Evolutionary conservation across 1,284 basidiomycete genomes (phyloP).

Genomic region (Mrakiaceae sp.): DNA sequence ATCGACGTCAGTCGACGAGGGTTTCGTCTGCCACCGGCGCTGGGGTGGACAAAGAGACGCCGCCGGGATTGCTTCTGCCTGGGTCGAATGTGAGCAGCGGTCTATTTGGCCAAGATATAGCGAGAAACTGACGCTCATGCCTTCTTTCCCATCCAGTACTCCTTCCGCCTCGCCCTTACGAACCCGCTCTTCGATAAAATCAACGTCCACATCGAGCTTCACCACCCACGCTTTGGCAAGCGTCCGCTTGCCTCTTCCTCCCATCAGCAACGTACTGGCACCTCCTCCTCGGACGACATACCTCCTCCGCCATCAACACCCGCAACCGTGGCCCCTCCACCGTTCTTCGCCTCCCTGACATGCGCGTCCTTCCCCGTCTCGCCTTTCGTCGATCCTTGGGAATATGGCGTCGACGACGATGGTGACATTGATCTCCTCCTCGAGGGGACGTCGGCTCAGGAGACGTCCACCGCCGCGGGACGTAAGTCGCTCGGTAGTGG

Average conservation of each 20-base stretch:
- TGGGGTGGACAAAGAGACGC: too few relatives aligned
- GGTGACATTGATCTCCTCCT: slow-evolving; percentile 9
- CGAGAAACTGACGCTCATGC: too few relatives aligned
- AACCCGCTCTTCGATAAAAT: slow-evolving; percentile 93
- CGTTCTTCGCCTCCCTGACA: slow-evolving; percentile 11
- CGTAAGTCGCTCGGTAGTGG: not conserved
- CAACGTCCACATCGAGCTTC: slow-evolving; percentile 34
- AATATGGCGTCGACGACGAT: slow-evolving; percentile 11
- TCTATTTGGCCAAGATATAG: too few relatives aligned
- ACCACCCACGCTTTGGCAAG: not conserved
- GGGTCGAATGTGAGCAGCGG: too few relatives aligned
- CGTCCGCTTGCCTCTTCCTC: not conserved
- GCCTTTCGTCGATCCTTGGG: slow-evolving; percentile 15
- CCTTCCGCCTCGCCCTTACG: slow-evolving; percentile 76
- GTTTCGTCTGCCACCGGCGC: too few relatives aligned
- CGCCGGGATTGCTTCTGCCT: too few relatives aligned
- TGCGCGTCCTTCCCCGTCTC: slow-evolving; percentile 9
- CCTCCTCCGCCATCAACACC: not conserved
- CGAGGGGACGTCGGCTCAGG: not conserved
- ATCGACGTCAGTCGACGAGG: too few relatives aligned
- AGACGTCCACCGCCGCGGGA: not conserved
- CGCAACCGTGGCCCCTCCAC: not conserved
- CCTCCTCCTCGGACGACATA: not conserved
- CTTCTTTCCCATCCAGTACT: slow-evolving; percentile 40
- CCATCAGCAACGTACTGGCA: not conserved